Base-by-base conservation (phyloP, 2,329 filamentous ascomycete species). In the Podosphaera leucotricha region DNA sequence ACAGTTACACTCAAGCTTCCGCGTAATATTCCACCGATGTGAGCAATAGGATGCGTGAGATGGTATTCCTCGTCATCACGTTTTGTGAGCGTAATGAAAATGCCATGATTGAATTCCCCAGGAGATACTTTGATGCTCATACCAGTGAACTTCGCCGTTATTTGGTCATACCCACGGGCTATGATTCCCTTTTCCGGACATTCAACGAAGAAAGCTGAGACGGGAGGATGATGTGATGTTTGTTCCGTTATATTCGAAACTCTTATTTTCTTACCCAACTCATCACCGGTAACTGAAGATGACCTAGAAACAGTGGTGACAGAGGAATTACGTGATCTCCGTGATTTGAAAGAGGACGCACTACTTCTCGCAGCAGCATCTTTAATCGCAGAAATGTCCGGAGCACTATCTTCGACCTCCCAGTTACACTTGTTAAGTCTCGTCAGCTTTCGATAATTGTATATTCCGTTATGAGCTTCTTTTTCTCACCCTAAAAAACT, bases 161-260 rank as follows among this genome's bases (percentile, higher is more conserved):
- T 77, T 64, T 98, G 90, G 57, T 98, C 90, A 57, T 87, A 98
- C 1, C 90, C 90, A 46, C 80, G 72, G 15, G 90, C 90, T 33
- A 75, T 75, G 51, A 98, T 71, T 22, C 87, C 90, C 58, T 84
- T 86, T 52, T 92, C 81, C 0, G 86, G 85, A 57, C 90, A 98
- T 57, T 85, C 79, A 50, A 94, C 77, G 60, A 82, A 87, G 62
- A 92, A 98, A 13, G 90, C 90, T 53, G 87, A 95, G 51, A 98
- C 87, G 8, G 90, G 90, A 28, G 90, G 90, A 62, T 98, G 90
- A 56, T 98, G 90, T 6, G 85, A 94, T 7, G 90, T 98, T 64
- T 98, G 90, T 63, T 98, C 90, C 21, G 90, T 95, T 48, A 98
- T 69, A 59, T 92, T 98, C 8, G 85, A 93, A 53, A 98, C 74